phyloP scores from a whole-genome alignment of 495 filamentous ascomycete species.

The Jackrogersella minutella region DNA sequence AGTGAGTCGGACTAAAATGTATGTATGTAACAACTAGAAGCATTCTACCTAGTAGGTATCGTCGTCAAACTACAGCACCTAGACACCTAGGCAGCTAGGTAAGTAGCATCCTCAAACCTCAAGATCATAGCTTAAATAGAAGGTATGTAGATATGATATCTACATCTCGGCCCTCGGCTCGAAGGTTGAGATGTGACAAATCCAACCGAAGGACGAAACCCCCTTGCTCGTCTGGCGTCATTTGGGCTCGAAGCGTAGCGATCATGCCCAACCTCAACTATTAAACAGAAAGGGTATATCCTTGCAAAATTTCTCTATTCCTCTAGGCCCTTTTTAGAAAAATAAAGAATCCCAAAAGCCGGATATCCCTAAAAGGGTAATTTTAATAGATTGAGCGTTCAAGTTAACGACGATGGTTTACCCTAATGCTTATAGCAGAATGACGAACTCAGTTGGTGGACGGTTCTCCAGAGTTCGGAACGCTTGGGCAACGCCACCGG shows the following conservation, averaged over 20 bases:
- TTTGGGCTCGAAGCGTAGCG: slow-evolving; percentile 31
- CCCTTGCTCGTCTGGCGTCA: slow-evolving; percentile 36
- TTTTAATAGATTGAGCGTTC: not conserved
- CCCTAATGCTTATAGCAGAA: no score
- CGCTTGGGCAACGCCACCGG: slow-evolving; percentile 16
- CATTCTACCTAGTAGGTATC: no score
- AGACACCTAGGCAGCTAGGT: no score
- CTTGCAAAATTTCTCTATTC: not conserved
- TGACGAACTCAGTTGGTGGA: no score
- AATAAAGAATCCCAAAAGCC: not conserved
- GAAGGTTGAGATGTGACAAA: slow-evolving; percentile 1
- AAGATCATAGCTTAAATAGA: not conserved
- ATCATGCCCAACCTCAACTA: slow-evolving; percentile 34
- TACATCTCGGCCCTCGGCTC: slow-evolving; percentile 5
- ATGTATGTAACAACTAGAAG: not conserved
- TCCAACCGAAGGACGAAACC: slow-evolving; percentile 1
- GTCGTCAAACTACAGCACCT: no score
- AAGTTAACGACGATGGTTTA: not conserved
- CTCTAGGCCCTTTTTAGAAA: not conserved
- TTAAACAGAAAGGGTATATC: not conserved
- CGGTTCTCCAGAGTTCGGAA: not conserved
- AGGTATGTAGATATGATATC: not conserved
- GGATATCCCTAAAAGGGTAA: not conserved
- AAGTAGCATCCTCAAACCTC: not conserved
- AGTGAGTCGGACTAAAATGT: not conserved